Conservation (phyloP, 805 yeast species). For the Allodekkera sacchari region DNA sequence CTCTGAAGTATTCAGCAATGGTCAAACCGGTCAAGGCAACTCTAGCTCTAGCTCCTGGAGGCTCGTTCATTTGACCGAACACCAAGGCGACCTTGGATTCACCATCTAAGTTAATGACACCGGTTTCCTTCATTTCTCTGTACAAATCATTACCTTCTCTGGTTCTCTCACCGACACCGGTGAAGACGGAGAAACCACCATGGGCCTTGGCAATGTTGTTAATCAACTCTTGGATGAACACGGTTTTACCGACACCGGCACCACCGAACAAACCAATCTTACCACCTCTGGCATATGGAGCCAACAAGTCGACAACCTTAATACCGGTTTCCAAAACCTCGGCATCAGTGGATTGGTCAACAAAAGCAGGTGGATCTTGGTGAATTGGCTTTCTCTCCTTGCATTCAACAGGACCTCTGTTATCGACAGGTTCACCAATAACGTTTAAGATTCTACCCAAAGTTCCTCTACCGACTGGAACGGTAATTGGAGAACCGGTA, state of each 20-base stretch:
- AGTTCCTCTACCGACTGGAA: slow-evolving; percentile 99
- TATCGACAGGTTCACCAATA: slow-evolving; percentile 99
- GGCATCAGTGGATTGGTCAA: slow-evolving; percentile 95
- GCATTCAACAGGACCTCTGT: slow-evolving; percentile 96
- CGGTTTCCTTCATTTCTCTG: slow-evolving; percentile 99
- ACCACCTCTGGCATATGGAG: slow-evolving; percentile 99
- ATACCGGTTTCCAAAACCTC: slow-evolving; percentile 99
- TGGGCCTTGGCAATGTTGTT: slow-evolving; percentile 99
- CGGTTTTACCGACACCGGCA: slow-evolving; percentile 99
- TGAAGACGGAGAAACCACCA: slow-evolving; percentile 99
- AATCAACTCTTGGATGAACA: slow-evolving; percentile 97
- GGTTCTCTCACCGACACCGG: slow-evolving; percentile 99
- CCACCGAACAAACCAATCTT: slow-evolving; percentile 99
- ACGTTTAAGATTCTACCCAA: slow-evolving; percentile 98
- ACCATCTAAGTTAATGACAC: slow-evolving; percentile 99
- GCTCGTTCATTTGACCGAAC: slow-evolving; percentile 99
- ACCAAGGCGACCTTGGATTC: slow-evolving; percentile 99
- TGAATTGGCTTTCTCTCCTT: slow-evolving; percentile 96
- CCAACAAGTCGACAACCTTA: slow-evolving; percentile 97
- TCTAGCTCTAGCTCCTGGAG: slow-evolving; percentile 99
- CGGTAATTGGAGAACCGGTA: slow-evolving; percentile 98
- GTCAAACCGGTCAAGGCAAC: slow-evolving; percentile 99
- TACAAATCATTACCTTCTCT: slow-evolving; percentile 99
- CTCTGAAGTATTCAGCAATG: slow-evolving; percentile 99
- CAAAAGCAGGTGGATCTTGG: slow-evolving; percentile 95